These are phyloP conservation scores for Scenedesmus sp. DNA, from an alignment of 163 green algal genomes.

Conservation along the genomic window DNA sequence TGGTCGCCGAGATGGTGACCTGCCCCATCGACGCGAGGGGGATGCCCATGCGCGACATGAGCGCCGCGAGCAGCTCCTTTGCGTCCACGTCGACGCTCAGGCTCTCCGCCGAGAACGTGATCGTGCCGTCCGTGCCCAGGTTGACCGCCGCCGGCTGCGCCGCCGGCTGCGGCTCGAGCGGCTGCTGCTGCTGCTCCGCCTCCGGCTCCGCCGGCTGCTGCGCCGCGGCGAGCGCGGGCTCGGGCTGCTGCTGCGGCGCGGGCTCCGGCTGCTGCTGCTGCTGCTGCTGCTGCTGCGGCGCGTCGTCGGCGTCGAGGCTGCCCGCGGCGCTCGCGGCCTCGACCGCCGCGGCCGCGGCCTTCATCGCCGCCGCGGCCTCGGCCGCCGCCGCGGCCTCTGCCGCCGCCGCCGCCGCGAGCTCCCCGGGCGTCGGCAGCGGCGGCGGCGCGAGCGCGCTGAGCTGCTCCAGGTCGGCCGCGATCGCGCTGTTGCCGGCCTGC, in stretches of 20 bases:
- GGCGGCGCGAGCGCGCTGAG: not conserved
- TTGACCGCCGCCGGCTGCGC: not conserved
- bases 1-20: constrained; percentile 18
- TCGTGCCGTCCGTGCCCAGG: constrained; percentile 11
- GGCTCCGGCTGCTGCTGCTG: not conserved
- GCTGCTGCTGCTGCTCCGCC: constrained; percentile 13
- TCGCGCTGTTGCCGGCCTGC: constrained; percentile 7
- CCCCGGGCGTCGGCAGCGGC: not conserved
- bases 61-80: constrained; percentile 27
- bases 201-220: constrained; percentile 11
- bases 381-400: constrained; percentile 7
- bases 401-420: constrained; percentile 30
- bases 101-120: constrained; percentile 28
- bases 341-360: not conserved
- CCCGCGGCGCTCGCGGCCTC: too few relatives aligned
- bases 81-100: constrained; percentile 29
- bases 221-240: too few relatives aligned
- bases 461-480: constrained; percentile 21
- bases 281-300: constrained; percentile 10
- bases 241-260: not conserved
- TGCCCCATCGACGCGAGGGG: constrained; percentile 6
- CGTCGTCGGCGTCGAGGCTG: not conserved
- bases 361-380: not conserved
- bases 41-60: constrained; percentile 21
- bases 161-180: not conserved